A percentile compares a stretch with the other conserved stretches of the same genome.
phyloP scores from a whole-genome alignment of 768 basidiomycete species.

The Daedaleopsis sinensis region DNA sequence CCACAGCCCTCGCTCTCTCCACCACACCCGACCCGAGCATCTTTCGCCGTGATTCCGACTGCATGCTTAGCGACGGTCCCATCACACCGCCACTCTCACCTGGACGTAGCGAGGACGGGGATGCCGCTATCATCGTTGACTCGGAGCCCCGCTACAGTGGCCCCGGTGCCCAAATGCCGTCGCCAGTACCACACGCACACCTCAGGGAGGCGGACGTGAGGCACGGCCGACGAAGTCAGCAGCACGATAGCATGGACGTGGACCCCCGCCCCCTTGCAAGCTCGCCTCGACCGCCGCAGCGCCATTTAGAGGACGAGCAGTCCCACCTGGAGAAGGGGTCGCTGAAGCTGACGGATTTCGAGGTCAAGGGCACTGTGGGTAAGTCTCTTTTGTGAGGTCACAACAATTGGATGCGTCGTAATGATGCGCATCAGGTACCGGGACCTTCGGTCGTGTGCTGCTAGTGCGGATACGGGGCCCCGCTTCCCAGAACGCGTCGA shows the following conservation, averaged over 20 bases:
- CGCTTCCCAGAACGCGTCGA: conserved; percentile 48
- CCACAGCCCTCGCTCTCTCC: conserved; percentile 17
- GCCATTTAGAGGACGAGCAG: conserved; percentile 70
- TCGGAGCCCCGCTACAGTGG: conserved; percentile 41
- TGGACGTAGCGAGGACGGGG: conserved; percentile 46
- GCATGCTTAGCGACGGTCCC: conserved; percentile 56
- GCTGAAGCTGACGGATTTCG: conserved; percentile 75
- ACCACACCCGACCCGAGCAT: conserved; percentile 18
- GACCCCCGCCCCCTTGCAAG: conserved; percentile 17
- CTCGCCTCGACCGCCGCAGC: conserved; percentile 45
- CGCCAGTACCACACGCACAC: conserved; percentile 6
- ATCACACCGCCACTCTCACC: conserved; percentile 76
- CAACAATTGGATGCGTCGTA: neutral
- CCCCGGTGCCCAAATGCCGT: conserved; percentile 23
- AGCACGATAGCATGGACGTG: conserved; percentile 29
- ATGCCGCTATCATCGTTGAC: conserved; percentile 41
- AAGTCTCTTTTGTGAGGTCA: conserved; percentile 26
- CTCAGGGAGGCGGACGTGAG: conserved; percentile 6
- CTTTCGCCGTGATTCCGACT: conserved; percentile 42
- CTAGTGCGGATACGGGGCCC: conserved; percentile 76
- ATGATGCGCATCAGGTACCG: conserved; percentile 65
- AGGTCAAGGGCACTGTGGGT: conserved; percentile 81
- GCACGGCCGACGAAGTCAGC: conserved; percentile 15
- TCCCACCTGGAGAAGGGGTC: conserved; percentile 60
- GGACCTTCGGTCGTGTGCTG: conserved; percentile 93